Evolutionary conservation across 2,329 filamentous ascomycete species (phyloP), one percentile per base, ranked within the genome.

Genomic region (Aspergillus sp.): DNA sequence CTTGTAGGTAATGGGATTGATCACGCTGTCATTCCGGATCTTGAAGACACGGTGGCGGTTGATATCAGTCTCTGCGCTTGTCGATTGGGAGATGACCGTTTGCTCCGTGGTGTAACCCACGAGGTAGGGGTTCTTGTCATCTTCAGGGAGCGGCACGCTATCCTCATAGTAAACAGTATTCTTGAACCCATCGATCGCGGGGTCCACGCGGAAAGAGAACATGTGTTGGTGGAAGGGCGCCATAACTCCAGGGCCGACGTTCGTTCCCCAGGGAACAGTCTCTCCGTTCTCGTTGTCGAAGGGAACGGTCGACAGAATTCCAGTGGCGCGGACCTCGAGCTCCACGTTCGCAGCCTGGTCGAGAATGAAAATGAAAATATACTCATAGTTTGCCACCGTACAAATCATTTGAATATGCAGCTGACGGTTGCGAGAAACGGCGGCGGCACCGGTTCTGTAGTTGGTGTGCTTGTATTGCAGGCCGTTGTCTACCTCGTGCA

Each of bases 151-250:
- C 0, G 86, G 70, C 48, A 83, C 78, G 2, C 81, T 81, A 61
- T 85, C 82, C 52, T 81, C 76, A 62, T 87, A 81, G 51, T 81
- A 76, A 23, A 84, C 67, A 1, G 78, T 72, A 62, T 85, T 84
- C 20, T 73, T 70, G 55, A 78, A 76, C 0, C 84, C 83, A 53
- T 82, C 82, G 45, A 85, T 73, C 58, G 81, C 81, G n/a, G 84
- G 83, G 62, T 87, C 84, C 11, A 87, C 74, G 7, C 84, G 80
- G 4, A 86, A 76, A 3, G 81, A 85, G 73, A 92, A 90, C 67
- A 91, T 88, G 70, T 91, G 88, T 65, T 92, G 88, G 64, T 91
- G 88, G 70, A 88, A 84, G 0, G 78, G 76, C 2, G 86, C 87
- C 31, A 90, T 80, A 14, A 87, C 86, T 41, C 86, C 85, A 0